Percentiles rank a stretch among this genome's conserved stretches.
phyloP scores from a whole-genome alignment of 2,329 filamentous ascomycete species.

The Rutstroemia sp. region DNA sequence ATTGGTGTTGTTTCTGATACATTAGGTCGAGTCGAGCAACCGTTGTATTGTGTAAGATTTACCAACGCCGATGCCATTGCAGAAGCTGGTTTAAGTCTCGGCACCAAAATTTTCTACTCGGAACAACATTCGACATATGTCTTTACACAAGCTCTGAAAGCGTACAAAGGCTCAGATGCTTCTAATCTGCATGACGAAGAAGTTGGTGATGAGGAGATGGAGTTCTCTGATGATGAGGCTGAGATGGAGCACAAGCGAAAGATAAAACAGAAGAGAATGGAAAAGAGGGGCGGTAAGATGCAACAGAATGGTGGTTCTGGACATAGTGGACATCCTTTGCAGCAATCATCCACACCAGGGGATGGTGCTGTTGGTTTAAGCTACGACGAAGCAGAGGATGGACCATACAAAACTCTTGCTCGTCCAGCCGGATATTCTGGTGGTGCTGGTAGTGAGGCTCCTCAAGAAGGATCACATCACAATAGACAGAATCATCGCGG shows the following conservation, averaged over 20 bases:
- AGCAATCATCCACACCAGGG: constrained; percentile 27
- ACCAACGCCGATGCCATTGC: constrained; percentile 59
- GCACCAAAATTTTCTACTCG: constrained; percentile 71
- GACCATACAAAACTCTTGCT: constrained; percentile 64
- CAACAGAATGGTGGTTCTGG: constrained; percentile 34
- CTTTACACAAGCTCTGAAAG: constrained; percentile 75
- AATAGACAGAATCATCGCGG: constrained; percentile 16
- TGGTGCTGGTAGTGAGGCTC: constrained; percentile 31
- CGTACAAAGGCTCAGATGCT: constrained; percentile 82
- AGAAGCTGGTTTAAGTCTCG: constrained; percentile 58
- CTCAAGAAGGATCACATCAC: constrained; percentile 28
- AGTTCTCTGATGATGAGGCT: constrained; percentile 95
- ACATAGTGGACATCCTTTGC: constrained; percentile 30
- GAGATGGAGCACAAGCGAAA: constrained; percentile 74
- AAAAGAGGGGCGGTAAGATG: constrained; percentile 47
- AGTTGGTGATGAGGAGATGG: constrained; percentile 74
- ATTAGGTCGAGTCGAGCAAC: constrained; percentile 77
- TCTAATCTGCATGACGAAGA: constrained; percentile 96
- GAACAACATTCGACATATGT: constrained; percentile 72
- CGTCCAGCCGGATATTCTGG: constrained; percentile 55
- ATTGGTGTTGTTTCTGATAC: constrained; percentile 81
- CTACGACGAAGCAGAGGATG: constrained; percentile 63
- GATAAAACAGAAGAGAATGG: constrained; percentile 57
- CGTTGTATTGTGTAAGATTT: constrained; percentile 79
- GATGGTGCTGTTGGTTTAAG: constrained; percentile 42